phyloP scores from a whole-genome alignment of 2,329 filamentous ascomycete genomes.

The Colletotrichum eremochloae region DNA sequence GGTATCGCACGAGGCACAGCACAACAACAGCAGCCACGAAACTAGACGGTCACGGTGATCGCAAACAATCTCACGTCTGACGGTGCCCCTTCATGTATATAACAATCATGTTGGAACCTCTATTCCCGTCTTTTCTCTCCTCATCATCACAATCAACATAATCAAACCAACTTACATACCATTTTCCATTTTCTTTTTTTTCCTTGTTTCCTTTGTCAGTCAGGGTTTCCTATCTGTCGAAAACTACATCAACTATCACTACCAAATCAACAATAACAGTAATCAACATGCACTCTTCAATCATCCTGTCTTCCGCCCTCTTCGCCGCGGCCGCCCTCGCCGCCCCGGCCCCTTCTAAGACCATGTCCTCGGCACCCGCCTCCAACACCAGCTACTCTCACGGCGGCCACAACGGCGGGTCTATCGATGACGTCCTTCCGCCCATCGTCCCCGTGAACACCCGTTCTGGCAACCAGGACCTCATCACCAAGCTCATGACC shows the following conservation, averaged over 20 bases:
- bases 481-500: slow-evolving; percentile 59
- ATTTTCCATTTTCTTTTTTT: background rate
- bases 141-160: slow-evolving; percentile 1
- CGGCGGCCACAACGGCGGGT: slow-evolving; percentile 1
- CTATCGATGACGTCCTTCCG: slow-evolving; percentile 46
- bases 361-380: slow-evolving; percentile 4
- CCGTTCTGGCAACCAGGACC: slow-evolving; percentile 59
- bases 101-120: no score
- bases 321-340: slow-evolving; percentile 41
- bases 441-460: slow-evolving; percentile 56
- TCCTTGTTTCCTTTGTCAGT: slow-evolving; percentile 27
- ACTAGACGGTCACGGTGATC: no score
- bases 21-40: no score
- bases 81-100: no score
- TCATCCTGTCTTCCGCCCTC: slow-evolving; percentile 38
- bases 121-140: background rate
- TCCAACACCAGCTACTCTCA: slow-evolving; percentile 1
- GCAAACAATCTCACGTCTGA: no score
- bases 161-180: background rate
- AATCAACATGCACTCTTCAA: slow-evolving; percentile 39
- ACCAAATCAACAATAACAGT: background rate
- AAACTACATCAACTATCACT: background rate
- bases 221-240: slow-evolving; percentile 16
- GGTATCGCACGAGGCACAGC: no score
- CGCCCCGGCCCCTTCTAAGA: slow-evolving; percentile 25